A percentile compares a stretch with the other conserved stretches of the same genome.
phyloP scores from a whole-genome alignment of 1,284 basidiomycete genomes.

The Ustilago loliicola region DNA sequence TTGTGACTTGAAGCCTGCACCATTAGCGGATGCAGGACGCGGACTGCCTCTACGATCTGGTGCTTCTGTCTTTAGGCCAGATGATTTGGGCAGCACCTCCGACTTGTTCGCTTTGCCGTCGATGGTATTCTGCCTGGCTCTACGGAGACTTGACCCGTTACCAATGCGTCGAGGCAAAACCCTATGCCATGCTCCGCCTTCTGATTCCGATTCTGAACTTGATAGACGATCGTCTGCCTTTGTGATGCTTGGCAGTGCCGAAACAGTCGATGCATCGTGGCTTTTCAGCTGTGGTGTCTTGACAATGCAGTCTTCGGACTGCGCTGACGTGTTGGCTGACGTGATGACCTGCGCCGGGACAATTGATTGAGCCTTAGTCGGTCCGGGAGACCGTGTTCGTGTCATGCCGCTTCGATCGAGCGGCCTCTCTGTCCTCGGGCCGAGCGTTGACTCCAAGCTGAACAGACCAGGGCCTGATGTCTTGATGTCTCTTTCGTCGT shows the following conservation, averaged over 20 bases:
- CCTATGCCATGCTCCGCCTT: constrained; percentile 51
- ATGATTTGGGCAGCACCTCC: constrained; percentile 3
- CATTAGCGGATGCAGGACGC: constrained; percentile 29
- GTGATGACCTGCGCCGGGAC: not conserved
- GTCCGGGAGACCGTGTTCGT: not conserved
- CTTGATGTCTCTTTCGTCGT: constrained; percentile 16
- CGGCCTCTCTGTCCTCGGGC: not conserved
- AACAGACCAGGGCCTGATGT: constrained; percentile 17
- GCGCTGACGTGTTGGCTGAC: not conserved
- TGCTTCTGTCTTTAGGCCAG: constrained; percentile 9
- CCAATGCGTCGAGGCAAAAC: constrained; percentile 44
- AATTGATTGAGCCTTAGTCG: not conserved
- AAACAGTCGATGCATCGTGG: not conserved
- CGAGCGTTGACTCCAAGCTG: constrained; percentile 11
- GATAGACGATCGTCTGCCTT: constrained; percentile 29
- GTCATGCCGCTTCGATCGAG: not conserved
- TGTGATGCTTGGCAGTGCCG: constrained; percentile 17
- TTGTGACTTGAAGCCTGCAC: constrained; percentile 22
- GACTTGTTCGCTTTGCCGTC: constrained; percentile 25
- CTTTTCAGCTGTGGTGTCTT: constrained; percentile 2
- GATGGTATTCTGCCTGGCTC: constrained; percentile 23
- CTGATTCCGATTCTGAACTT: constrained; percentile 51
- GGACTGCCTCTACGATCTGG: constrained; percentile 32
- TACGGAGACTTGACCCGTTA: constrained; percentile 37
- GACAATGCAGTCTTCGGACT: not conserved